Evolutionary conservation across 2,329 filamentous ascomycete species (phyloP).

Genomic region (Calonectria leucothoes): DNA sequence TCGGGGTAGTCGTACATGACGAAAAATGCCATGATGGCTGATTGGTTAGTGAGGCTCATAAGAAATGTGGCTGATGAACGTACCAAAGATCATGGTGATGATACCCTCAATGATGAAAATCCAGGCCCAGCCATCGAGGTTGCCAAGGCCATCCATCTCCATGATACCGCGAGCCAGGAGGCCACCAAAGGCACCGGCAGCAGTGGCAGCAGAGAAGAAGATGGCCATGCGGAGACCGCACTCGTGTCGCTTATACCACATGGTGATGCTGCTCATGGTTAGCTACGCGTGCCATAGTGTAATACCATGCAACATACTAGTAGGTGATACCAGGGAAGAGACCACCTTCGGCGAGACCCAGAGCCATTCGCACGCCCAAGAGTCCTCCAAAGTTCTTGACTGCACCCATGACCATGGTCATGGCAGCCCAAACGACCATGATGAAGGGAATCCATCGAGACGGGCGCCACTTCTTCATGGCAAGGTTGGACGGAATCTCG

Average conservation of each 20-base stretch:
- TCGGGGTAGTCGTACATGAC: constrained; percentile 70
- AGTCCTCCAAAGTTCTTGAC: constrained; percentile 62
- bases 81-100: constrained; percentile 57
- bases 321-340: constrained; percentile 73
- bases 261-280: constrained; percentile 55
- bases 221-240: constrained; percentile 71
- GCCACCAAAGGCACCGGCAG: constrained; percentile 72
- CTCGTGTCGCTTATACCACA: constrained; percentile 71
- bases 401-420: constrained; percentile 62
- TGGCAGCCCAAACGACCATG: constrained; percentile 63
- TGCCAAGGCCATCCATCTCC: constrained; percentile 64
- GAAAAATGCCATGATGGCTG: constrained; percentile 61
- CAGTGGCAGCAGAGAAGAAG: constrained; percentile 67
- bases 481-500: constrained; percentile 68
- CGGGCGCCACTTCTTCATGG: constrained; percentile 65
- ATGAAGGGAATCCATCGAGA: constrained; percentile 64
- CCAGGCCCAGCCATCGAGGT: constrained; percentile 77
- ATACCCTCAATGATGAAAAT: constrained; percentile 80
- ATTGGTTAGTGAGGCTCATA: constrained; percentile 5
- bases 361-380: constrained; percentile 58
- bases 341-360: constrained; percentile 66
- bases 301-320: constrained; percentile 48
- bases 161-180: constrained; percentile 70
- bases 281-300: not conserved
- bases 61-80: not conserved